Evolutionary conservation across 208 protist species (phyloP).

Genomic region (Leishmania arabica): DNA sequence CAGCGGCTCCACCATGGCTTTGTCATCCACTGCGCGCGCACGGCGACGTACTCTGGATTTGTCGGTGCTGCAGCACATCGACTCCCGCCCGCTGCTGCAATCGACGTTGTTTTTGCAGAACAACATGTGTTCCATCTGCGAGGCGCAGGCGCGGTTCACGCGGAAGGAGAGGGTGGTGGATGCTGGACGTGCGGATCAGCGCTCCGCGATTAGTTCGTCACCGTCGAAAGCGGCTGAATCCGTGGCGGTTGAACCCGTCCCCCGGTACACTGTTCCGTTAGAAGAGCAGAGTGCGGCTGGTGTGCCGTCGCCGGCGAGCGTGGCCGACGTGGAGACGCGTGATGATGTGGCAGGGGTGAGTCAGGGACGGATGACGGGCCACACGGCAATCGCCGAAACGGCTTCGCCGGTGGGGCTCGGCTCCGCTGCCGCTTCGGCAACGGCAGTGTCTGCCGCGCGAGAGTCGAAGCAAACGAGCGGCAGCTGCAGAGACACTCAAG

Average conservation of each 20-base stretch:
- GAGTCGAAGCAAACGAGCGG: neutral
- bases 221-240: neutral
- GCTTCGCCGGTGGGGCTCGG: neutral
- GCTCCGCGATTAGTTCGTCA: neutral
- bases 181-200: neutral
- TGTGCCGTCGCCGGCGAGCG: neutral
- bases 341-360: neutral
- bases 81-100: slow-evolving; percentile 59
- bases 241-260: neutral
- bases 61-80: slow-evolving; percentile 37
- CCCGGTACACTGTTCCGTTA: neutral
- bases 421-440: neutral
- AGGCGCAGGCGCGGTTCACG: slow-evolving; percentile 3
- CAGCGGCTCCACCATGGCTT: neutral
- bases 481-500: slow-evolving; percentile 19
- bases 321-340: neutral
- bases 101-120: slow-evolving; percentile 66
- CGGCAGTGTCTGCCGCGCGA: no score
- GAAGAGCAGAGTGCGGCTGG: neutral
- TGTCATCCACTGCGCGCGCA: slow-evolving; percentile 2
- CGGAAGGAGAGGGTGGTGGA: neutral
- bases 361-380: neutral
- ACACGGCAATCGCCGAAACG: neutral
- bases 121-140: slow-evolving; percentile 21
- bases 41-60: slow-evolving; percentile 31